Percentiles rank a stretch among this genome's conserved stretches.
Evolutionary conservation across 371 early-diverging fungal genomes (phyloP).

Genomic region (Blyttiomyces sp.): DNA sequence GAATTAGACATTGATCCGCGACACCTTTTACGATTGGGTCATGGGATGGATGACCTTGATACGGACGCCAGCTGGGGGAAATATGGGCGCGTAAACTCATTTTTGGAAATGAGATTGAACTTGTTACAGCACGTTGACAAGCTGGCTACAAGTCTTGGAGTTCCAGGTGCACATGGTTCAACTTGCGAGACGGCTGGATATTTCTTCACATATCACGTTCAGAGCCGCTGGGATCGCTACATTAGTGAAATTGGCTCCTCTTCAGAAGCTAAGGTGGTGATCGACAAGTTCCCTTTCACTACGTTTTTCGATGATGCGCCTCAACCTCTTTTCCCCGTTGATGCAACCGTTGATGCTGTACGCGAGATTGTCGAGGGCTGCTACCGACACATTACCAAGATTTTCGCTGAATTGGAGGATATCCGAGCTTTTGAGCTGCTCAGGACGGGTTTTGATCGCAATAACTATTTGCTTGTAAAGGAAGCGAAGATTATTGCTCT

Average conservation of each 20-base stretch:
- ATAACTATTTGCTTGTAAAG: slow-evolving; percentile 87
- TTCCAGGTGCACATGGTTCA: slow-evolving; percentile 73
- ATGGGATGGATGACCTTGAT: slow-evolving; percentile 88
- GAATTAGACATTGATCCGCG: slow-evolving; percentile 84
- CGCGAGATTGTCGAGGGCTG: slow-evolving; percentile 69
- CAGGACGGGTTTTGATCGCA: slow-evolving; percentile 70
- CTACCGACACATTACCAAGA: slow-evolving; percentile 68
- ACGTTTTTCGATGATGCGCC: slow-evolving; percentile 74
- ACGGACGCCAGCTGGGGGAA: slow-evolving; percentile 69
- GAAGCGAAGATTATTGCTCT: slow-evolving; percentile 95
- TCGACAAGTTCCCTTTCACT: slow-evolving; percentile 71
- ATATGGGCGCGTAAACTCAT: slow-evolving; percentile 88
- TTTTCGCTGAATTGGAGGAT: slow-evolving; percentile 50
- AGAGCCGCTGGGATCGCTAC: slow-evolving; percentile 74
- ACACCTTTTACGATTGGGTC: slow-evolving; percentile 91
- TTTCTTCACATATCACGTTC: slow-evolving; percentile 76
- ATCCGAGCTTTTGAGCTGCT: slow-evolving; percentile 88
- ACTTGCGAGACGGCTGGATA: slow-evolving; percentile 92
- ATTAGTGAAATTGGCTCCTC: slow-evolving; percentile 10
- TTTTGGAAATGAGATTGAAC: slow-evolving; percentile 72
- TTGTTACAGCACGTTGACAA: slow-evolving; percentile 75
- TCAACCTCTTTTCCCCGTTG: slow-evolving; percentile 63
- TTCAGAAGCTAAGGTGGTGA: slow-evolving; percentile 18
- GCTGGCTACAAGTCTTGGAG: slow-evolving; percentile 66
- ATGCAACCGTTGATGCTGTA: slow-evolving; percentile 43